phyloP scores from a whole-genome alignment of 1,284 basidiomycete genomes.

The Heterobasidion occidentale region DNA sequence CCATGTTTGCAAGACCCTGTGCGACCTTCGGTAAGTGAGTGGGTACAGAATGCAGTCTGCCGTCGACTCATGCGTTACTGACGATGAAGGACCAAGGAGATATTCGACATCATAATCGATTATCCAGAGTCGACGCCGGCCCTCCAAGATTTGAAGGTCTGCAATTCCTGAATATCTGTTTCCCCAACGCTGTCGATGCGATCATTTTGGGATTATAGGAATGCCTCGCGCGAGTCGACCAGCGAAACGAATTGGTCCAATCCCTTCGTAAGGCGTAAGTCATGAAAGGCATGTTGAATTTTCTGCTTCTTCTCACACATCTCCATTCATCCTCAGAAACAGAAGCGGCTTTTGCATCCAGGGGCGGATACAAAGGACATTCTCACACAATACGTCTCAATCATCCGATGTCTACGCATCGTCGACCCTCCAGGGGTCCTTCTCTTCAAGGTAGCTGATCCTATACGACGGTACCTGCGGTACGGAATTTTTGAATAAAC shows the following conservation, averaged over 20 bases:
- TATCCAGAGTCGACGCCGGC: constrained; percentile 86
- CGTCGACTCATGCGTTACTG: background rate
- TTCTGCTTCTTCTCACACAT: background rate
- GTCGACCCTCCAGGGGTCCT: constrained; percentile 91
- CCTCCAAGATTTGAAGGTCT: constrained; percentile 80
- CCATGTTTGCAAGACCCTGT: constrained; percentile 83
- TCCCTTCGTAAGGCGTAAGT: constrained; percentile 64
- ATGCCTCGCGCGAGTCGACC: constrained; percentile 73
- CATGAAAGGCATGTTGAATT: constrained; percentile 9
- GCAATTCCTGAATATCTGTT: constrained; percentile 8
- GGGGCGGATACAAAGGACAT: constrained; percentile 94
- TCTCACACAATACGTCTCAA: constrained; percentile 88
- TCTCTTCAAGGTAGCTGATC: constrained; percentile 86
- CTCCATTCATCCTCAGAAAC: constrained; percentile 44
- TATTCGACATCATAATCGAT: constrained; percentile 94
- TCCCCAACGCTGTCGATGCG: no score
- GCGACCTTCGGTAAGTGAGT: constrained; percentile 66
- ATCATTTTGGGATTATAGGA: constrained; percentile 15
- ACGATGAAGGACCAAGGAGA: constrained; percentile 63
- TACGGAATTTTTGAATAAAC: constrained; percentile 17
- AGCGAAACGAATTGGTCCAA: constrained; percentile 62
- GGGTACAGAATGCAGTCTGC: background rate
- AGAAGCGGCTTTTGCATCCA: constrained; percentile 86
- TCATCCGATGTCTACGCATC: constrained; percentile 86
- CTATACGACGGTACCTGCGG: constrained; percentile 84